phyloP scores from a whole-genome alignment of 768 basidiomycete species.

The Leccinum boreale region DNA sequence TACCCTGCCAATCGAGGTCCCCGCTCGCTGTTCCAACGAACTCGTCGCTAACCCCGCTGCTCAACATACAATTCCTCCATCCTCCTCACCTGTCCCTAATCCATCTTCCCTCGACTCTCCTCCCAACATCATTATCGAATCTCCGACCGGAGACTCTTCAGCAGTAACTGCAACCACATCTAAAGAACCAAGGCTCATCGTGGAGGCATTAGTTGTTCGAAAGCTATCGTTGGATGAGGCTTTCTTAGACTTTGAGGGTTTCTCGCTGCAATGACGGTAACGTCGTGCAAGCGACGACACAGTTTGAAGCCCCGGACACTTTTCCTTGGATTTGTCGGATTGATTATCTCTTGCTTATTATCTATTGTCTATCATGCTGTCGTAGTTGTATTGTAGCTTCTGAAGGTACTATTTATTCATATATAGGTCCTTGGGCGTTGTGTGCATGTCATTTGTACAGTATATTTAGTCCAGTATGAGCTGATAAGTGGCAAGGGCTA shows the following conservation, averaged over 20 bases:
- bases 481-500: too few relatives aligned
- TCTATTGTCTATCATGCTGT: background rate
- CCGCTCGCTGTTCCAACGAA: background rate
- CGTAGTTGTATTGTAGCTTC: background rate
- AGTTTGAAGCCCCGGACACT: background rate
- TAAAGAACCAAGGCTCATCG: constrained; percentile 58
- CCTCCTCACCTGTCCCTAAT: constrained; percentile 7
- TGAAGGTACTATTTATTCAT: background rate
- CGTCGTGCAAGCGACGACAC: background rate
- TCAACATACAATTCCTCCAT: background rate
- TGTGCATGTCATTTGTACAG: background rate
- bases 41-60: background rate
- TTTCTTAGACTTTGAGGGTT: constrained; percentile 72
- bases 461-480: background rate
- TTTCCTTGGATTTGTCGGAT: background rate
- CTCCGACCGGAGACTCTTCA: constrained; percentile 3
- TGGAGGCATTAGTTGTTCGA: constrained; percentile 76
- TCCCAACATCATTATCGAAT: constrained; percentile 30
- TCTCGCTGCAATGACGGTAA: constrained; percentile 30
- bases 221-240: constrained; percentile 75
- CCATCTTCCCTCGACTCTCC: constrained; percentile 30
- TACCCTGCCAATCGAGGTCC: constrained; percentile 19
- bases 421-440: background rate
- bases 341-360: background rate
- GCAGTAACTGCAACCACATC: background rate